A percentile compares a stretch with the other conserved stretches of the same genome.
Conservation (phyloP, 768 basidiomycete genomes). For the Agrocybe chaxingu region DNA sequence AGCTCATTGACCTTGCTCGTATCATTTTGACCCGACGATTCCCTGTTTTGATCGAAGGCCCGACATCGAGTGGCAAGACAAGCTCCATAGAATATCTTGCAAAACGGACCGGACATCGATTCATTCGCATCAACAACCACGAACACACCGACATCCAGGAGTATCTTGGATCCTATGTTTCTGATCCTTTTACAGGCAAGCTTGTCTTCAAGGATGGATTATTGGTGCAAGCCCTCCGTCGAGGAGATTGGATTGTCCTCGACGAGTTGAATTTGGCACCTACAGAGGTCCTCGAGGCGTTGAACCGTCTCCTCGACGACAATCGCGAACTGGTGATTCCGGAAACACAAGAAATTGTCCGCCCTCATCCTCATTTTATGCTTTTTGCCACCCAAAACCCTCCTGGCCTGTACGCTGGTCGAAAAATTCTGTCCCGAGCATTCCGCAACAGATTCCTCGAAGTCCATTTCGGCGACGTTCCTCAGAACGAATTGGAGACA, state of each 20-base stretch:
- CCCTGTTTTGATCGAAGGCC: slow-evolving; percentile 96
- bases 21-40: slow-evolving; percentile 87
- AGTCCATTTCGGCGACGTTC: slow-evolving; percentile 96
- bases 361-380: slow-evolving; percentile 95
- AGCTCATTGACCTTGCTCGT: slow-evolving; percentile 91
- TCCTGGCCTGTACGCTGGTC: slow-evolving; percentile 90
- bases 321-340: slow-evolving; percentile 95
- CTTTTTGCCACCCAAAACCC: slow-evolving; percentile 99
- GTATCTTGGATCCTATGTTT: slow-evolving; percentile 94
- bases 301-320: slow-evolving; percentile 95
- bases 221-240: slow-evolving; percentile 85
- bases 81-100: slow-evolving; percentile 96
- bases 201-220: slow-evolving; percentile 93
- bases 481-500: slow-evolving; percentile 87
- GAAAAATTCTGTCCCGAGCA: slow-evolving; percentile 92
- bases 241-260: slow-evolving; percentile 96
- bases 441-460: slow-evolving; percentile 98
- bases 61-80: slow-evolving; percentile 97
- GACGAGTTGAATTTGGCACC: slow-evolving; percentile 98
- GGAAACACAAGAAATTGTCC: slow-evolving; percentile 92
- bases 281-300: slow-evolving; percentile 95
- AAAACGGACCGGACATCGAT: slow-evolving; percentile 86
- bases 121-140: slow-evolving; percentile 99
- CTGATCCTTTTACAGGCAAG: slow-evolving; percentile 90
- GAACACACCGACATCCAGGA: slow-evolving; percentile 99